Evolutionary conservation across 768 basidiomycete genomes (phyloP), one percentile per base, ranked within the genome.

Genomic region (Rhodotorula babjevae): DNA sequence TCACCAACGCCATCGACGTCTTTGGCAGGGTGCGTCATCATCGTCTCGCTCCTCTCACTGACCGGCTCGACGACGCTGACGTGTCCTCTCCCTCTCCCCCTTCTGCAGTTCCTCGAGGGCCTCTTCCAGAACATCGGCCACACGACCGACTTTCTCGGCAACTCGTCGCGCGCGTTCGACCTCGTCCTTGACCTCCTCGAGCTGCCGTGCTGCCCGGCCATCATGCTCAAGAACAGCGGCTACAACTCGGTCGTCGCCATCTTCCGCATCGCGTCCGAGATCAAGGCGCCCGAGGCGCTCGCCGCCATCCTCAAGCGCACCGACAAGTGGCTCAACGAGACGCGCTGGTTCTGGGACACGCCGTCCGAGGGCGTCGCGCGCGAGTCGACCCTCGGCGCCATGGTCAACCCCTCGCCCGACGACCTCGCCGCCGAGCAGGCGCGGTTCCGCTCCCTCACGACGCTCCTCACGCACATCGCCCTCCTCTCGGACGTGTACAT

Each of bases 71-170:
- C n/a, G n/a, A n/a, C n/a, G n/a, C n/a, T n/a, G n/a, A n/a, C n/a
- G n/a, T n/a, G n/a, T n/a, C n/a, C n/a, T n/a, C n/a, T n/a, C n/a
- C n/a, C n/a, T n/a, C 31, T 18, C 11, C 40, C 44, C 6, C 44
- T 15, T 18, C 44, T 12, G 44, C 58, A 94, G 92, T 94, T 96
- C 81, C 85, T 94, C 65, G 92, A 94, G 80, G 94, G 96, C 12
- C 85, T 98, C 55, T 94, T 98, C 83, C 93, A 94, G 77, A 93
- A 95, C 79, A 85, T 87, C 3, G 87, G 88, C 33, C 91, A 97
- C 80, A 91, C 91, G 83, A 87, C 87, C 75, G 95, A 97, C 76
- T 97, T 97, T 80, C 87, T 96, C 71, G 84, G 85, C 71, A 84
- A 88, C 10, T 86, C 93, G 77, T 87, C 21, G 11, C 25, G 91